Conservation (phyloP, 441 rosid species). For the Euphorbia corollata region DNA sequence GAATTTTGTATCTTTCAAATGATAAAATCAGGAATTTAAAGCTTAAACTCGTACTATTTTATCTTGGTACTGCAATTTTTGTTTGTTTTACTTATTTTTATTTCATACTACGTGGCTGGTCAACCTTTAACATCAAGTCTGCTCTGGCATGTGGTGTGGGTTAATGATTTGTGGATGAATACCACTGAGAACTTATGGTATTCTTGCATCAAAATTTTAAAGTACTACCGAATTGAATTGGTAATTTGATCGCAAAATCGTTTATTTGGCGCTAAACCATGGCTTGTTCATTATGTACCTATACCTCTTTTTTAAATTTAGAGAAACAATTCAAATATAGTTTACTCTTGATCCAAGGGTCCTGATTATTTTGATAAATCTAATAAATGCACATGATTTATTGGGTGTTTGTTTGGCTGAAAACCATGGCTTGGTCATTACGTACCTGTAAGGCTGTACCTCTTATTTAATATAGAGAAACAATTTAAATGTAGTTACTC, state of each 20-base stretch:
- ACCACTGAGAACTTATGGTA: conserved; percentile 1
- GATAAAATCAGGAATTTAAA: background rate
- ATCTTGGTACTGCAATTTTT: background rate
- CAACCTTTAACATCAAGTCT: background rate
- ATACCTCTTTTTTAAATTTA: too few relatives aligned
- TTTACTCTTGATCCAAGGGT: too few relatives aligned
- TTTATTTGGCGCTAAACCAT: conserved; percentile 3
- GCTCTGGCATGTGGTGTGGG: background rate
- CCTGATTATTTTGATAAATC: background rate
- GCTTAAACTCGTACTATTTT: conserved; percentile 6
- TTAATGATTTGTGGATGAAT: background rate
- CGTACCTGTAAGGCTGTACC: too few relatives aligned
- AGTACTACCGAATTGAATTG: background rate
- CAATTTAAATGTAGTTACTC: too few relatives aligned
- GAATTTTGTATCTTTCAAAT: background rate
- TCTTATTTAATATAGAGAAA: too few relatives aligned
- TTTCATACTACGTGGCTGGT: background rate
- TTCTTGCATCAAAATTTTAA: background rate
- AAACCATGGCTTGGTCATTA: background rate
- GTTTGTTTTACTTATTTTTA: background rate
- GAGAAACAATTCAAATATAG: too few relatives aligned
- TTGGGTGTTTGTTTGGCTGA: background rate
- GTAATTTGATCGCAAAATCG: background rate
- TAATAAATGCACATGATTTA: background rate
- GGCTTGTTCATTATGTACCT: background rate